A percentile compares a stretch with the other conserved stretches of the same genome.
phyloP scores from a whole-genome alignment of 2,329 filamentous ascomycete genomes.

The Dactylellina haptotyla region DNA sequence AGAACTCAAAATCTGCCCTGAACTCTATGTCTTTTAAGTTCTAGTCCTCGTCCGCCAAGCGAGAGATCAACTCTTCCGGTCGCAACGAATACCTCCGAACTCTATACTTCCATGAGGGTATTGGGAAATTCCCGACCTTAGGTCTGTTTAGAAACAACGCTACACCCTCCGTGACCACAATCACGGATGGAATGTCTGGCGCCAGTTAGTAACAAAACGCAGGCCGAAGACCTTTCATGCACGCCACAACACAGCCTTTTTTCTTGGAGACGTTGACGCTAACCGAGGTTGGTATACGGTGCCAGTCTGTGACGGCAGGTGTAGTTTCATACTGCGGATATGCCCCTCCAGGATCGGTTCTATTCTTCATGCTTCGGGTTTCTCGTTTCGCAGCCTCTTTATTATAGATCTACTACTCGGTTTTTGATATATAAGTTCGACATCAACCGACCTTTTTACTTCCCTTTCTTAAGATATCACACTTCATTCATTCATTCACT shows the following conservation, averaged over 20 bases:
- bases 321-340: slow-evolving; percentile 39
- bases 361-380: slow-evolving; percentile 13
- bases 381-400: slow-evolving; percentile 29
- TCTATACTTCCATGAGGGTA: neutral
- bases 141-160: neutral
- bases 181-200: neutral
- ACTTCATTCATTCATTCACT: neutral
- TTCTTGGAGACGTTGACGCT: neutral
- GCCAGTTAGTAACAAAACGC: neutral
- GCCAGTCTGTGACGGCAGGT: slow-evolving; percentile 33
- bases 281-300: slow-evolving; percentile 17
- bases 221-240: too few relatives aligned
- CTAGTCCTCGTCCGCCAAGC: neutral
- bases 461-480: neutral
- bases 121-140: neutral
- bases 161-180: neutral
- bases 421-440: slow-evolving; percentile 21
- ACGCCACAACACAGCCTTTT: neutral
- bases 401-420: neutral
- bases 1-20: neutral
- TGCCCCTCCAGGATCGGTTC: neutral
- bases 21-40: neutral
- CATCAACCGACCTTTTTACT: neutral
- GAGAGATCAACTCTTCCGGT: neutral
- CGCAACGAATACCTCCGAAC: neutral